These are phyloP conservation scores for Schizothecium vesticola DNA, from an alignment of 495 filamentous ascomycete genomes.

Conservation along the genomic window DNA sequence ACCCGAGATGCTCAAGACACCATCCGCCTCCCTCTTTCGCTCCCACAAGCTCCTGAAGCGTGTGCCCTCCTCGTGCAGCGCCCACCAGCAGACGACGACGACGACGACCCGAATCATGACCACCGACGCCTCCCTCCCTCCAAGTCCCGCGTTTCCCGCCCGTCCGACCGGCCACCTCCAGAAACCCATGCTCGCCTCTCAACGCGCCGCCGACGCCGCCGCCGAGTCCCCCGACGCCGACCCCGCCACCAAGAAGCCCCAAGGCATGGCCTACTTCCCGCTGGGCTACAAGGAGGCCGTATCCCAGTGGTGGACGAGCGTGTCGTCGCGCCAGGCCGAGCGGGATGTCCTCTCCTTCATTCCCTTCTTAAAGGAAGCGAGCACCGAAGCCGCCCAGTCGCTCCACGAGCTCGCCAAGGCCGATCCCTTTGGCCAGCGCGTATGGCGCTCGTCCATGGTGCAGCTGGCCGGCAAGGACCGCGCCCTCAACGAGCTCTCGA, in stretches of 20 bases:
- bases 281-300: slow-evolving; percentile 88
- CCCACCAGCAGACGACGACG: slow-evolving; percentile 17
- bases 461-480: slow-evolving; percentile 78
- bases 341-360: slow-evolving; percentile 84
- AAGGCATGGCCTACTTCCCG: slow-evolving; percentile 55
- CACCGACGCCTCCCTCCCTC: slow-evolving; percentile 26
- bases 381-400: slow-evolving; percentile 41
- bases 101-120: slow-evolving; percentile 28
- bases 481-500: slow-evolving; percentile 85
- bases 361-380: slow-evolving; percentile 71
- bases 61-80: slow-evolving; percentile 5
- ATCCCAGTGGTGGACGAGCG: slow-evolving; percentile 86
- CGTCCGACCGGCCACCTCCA: slow-evolving; percentile 27
- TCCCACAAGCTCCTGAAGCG: slow-evolving; percentile 26
- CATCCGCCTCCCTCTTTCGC: slow-evolving; percentile 14
- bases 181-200: slow-evolving; percentile 48
- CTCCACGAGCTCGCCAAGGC: slow-evolving; percentile 41
- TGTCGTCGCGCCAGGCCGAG: slow-evolving; percentile 79
- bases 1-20: slow-evolving; percentile 29
- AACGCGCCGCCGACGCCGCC: slow-evolving; percentile 23
- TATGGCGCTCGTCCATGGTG: slow-evolving; percentile 83
- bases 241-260: neutral
- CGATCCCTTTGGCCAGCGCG: slow-evolving; percentile 81
- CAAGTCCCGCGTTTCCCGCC: neutral
- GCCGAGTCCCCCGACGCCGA: neutral